Percentiles rank a stretch among this genome's conserved stretches.
phyloP scores from a whole-genome alignment of 1,139 yeast species.

The Blastobotrys raffinosifermentans region DNA sequence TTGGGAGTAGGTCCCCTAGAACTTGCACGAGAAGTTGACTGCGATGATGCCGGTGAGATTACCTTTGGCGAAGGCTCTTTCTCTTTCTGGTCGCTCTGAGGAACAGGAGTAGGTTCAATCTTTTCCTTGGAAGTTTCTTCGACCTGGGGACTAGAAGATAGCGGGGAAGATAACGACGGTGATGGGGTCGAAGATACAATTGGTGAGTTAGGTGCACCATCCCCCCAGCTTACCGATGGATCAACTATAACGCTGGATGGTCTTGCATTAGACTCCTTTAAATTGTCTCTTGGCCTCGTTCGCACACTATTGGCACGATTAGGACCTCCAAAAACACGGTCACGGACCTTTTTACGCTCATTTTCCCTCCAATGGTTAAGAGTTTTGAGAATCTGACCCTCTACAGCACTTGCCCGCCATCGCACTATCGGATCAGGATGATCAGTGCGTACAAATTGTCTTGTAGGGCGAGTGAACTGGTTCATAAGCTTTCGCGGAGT shows the following conservation, averaged over 20 bases:
- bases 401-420: slow-evolving; percentile 20
- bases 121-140: too few species aligned
- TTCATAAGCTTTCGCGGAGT: slow-evolving; percentile 24
- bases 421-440: slow-evolving; percentile 22
- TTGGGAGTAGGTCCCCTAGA: slow-evolving; percentile 3
- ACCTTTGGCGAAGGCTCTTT: not conserved
- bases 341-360: slow-evolving; percentile 9
- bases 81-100: too few species aligned
- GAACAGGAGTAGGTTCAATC: too few species aligned
- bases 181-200: too few species aligned
- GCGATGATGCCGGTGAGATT: slow-evolving; percentile 3
- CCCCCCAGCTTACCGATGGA: not conserved
- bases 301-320: not conserved
- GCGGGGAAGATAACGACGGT: too few species aligned
- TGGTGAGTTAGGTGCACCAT: too few species aligned
- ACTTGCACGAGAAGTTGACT: slow-evolving; percentile 5
- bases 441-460: slow-evolving; percentile 24
- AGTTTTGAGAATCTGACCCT: slow-evolving; percentile 17
- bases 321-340: slow-evolving; percentile 14
- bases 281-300: too few species aligned
- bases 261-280: not conserved
- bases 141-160: too few species aligned
- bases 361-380: slow-evolving; percentile 18
- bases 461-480: slow-evolving; percentile 25
- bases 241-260: slow-evolving; percentile 1